Percentiles rank a stretch among this genome's conserved stretches.
These are phyloP conservation scores for Scleromitrula shiraiana DNA, from an alignment of 2,329 filamentous ascomycete species.

Conservation along the genomic window DNA sequence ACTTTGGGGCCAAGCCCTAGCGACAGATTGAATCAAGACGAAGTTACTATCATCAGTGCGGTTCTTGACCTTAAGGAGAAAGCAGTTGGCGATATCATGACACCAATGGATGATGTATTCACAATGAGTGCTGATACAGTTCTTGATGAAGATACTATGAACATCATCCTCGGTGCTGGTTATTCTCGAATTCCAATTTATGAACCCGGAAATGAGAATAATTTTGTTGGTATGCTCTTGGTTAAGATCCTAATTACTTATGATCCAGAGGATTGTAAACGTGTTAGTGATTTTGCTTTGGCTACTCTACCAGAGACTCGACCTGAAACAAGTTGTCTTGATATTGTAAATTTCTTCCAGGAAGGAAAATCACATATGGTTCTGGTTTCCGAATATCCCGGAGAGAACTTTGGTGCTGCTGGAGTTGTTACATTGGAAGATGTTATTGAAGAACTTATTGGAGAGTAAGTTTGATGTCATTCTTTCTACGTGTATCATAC, in stretches of 20 bases:
- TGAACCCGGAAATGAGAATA: slow-evolving; percentile 69
- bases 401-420: slow-evolving; percentile 82
- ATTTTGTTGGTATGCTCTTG: slow-evolving; percentile 95
- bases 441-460: slow-evolving; percentile 96
- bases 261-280: slow-evolving; percentile 79
- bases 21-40: slow-evolving; percentile 89
- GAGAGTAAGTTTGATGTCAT: slow-evolving; percentile 61
- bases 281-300: slow-evolving; percentile 82
- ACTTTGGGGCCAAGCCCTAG: slow-evolving; percentile 74
- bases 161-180: slow-evolving; percentile 82
- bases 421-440: slow-evolving; percentile 96
- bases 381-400: slow-evolving; percentile 80
- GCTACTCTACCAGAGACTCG: slow-evolving; percentile 92
- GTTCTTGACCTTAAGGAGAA: slow-evolving; percentile 96
- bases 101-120: slow-evolving; percentile 95
- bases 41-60: slow-evolving; percentile 97
- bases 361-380: slow-evolving; percentile 99
- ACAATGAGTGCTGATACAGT: slow-evolving; percentile 93
- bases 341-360: slow-evolving; percentile 99
- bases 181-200: slow-evolving; percentile 97
- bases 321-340: slow-evolving; percentile 90
- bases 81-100: slow-evolving; percentile 93
- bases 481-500: slow-evolving; percentile 16
- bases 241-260: slow-evolving; percentile 99
- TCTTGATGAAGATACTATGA: slow-evolving; percentile 89